Conservation (phyloP, 1,284 basidiomycete species). For the Schizophyllum commune region DNA sequence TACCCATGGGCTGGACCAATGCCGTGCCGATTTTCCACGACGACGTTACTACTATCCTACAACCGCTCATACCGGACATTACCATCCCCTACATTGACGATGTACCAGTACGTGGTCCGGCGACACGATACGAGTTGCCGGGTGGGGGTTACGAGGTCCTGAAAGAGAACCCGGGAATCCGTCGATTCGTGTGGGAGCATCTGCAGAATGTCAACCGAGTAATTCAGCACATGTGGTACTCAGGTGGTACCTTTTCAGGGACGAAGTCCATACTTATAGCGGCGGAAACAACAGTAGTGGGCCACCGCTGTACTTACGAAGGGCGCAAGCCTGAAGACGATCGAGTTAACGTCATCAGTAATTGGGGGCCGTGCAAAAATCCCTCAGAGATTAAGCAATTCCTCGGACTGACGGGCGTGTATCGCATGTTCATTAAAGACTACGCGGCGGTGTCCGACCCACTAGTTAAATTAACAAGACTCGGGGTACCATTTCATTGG, state of each 20-base stretch:
- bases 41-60: constrained; percentile 20
- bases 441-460: constrained; percentile 18
- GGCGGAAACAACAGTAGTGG: constrained; percentile 14
- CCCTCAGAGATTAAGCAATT: constrained; percentile 20
- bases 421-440: constrained; percentile 21
- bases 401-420: constrained; percentile 19
- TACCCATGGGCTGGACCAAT: constrained; percentile 27
- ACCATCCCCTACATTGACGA: constrained; percentile 21
- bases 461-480: constrained; percentile 19
- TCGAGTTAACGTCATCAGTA: constrained; percentile 13
- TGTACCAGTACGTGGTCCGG: constrained; percentile 16
- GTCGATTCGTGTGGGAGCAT: constrained; percentile 20
- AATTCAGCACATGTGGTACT: constrained; percentile 19
- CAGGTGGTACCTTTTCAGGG: constrained; percentile 18
- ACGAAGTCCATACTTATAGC: constrained; percentile 18
- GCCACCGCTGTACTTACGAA: constrained; percentile 19
- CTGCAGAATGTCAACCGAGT: constrained; percentile 19
- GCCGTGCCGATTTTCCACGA: constrained; percentile 22
- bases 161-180: constrained; percentile 16
- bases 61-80: constrained; percentile 17
- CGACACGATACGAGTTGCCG: constrained; percentile 12
- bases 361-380: constrained; percentile 18
- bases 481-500: constrained; percentile 20
- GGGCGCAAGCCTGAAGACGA: constrained; percentile 18
- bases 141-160: constrained; percentile 17